Evolutionary conservation across 2,329 filamentous ascomycete genomes (phyloP).

Genomic region (Metarhizium sp.): DNA sequence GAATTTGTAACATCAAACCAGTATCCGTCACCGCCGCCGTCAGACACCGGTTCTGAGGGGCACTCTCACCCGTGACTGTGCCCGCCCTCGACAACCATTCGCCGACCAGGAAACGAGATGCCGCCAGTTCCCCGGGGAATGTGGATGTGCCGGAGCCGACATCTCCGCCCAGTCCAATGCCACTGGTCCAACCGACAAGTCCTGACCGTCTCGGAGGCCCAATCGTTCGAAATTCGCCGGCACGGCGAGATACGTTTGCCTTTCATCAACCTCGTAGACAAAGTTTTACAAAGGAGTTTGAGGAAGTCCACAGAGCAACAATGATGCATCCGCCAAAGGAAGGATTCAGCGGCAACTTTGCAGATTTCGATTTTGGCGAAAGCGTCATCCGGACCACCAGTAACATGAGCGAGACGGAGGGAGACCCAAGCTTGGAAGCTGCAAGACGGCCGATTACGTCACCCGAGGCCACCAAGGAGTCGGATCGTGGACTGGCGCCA

Average conservation of each 20-base stretch:
- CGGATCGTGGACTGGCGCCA: not conserved
- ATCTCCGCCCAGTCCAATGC: conserved; percentile 32
- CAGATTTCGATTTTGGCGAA: conserved; percentile 29
- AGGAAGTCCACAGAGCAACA: conserved; percentile 11
- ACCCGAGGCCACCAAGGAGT: not conserved
- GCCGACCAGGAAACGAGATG: conserved; percentile 13
- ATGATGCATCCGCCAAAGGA: conserved; percentile 17
- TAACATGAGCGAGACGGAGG: not conserved
- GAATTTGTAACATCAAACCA: conserved; percentile 3
- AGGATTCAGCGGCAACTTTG: conserved; percentile 28
- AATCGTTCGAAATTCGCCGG: conserved; percentile 37
- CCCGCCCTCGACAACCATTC: conserved; percentile 8
- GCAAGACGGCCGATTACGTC: not conserved
- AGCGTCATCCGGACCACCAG: conserved; percentile 12
- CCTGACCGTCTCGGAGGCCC: conserved; percentile 33
- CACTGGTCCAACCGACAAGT: conserved; percentile 25
- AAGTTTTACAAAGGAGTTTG: conserved; percentile 36
- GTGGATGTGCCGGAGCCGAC: conserved; percentile 13
- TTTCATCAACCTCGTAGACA: conserved; percentile 33
- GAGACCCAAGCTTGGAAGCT: not conserved
- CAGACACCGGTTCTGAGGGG: conserved; percentile 18
- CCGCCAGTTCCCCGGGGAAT: conserved; percentile 16
- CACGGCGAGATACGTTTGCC: conserved; percentile 41
- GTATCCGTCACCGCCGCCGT: conserved; percentile 29
- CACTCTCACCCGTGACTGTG: conserved; percentile 12